Evolutionary conservation across 768 basidiomycete genomes (phyloP).

Genomic region (Solioccasus polychromus): DNA sequence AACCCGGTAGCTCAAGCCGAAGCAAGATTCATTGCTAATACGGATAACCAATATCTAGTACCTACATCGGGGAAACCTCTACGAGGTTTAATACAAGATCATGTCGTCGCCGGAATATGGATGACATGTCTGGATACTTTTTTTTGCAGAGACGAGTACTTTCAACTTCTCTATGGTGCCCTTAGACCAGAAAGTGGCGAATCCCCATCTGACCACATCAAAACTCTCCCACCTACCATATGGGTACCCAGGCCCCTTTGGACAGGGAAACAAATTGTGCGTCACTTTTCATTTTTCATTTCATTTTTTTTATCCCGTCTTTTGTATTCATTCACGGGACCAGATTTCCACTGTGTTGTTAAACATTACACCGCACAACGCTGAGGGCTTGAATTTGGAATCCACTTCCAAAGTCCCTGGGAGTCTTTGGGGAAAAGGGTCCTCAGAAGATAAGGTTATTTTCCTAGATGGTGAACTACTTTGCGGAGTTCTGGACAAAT

Average conservation of each 20-base stretch:
- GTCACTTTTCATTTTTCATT: too few species aligned
- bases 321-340: constrained; percentile 1
- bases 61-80: constrained; percentile 98
- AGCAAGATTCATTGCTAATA: constrained; percentile 92
- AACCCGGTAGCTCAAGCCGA: constrained; percentile 95
- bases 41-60: constrained; percentile 98
- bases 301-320: not conserved
- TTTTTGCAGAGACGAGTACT: constrained; percentile 94
- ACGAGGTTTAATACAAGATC: constrained; percentile 97
- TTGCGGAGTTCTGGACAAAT: constrained; percentile 94
- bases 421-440: constrained; percentile 77
- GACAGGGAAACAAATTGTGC: constrained; percentile 97
- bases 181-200: constrained; percentile 83
- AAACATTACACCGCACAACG: constrained; percentile 82
- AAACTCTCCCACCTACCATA: constrained; percentile 86
- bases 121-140: constrained; percentile 96
- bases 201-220: constrained; percentile 51
- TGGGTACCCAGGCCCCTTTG: constrained; percentile 90
- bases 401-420: constrained; percentile 90
- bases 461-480: constrained; percentile 93
- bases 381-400: constrained; percentile 79
- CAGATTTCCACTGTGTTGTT: constrained; percentile 92
- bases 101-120: constrained; percentile 98
- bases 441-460: constrained; percentile 79
- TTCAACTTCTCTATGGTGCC: constrained; percentile 93